Base-by-base conservation (phyloP, 768 basidiomycete species). In the Podaxis sp. region DNA sequence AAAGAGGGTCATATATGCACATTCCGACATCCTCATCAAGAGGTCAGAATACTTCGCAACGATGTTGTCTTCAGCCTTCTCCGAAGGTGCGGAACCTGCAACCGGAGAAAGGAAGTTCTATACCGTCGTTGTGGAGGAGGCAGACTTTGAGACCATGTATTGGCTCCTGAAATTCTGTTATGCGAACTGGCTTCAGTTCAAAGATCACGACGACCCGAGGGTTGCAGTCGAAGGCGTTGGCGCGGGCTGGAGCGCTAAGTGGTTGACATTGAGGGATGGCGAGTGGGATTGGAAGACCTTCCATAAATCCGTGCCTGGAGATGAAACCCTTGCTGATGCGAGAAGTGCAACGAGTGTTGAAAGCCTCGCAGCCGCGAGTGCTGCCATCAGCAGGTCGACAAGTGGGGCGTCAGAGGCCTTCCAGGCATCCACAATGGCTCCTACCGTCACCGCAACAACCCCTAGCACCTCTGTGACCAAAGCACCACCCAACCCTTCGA, bases 21-120 rank as follows among this genome's bases (percentile, higher is more conserved):
- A 92, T 68, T 87, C 87, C 5, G 89, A 90, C 65, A 89, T 93
- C 55, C 79, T 92, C 21, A 84, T 74, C 51, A 79, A 82, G 10
- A 77, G 90, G n/a, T 89, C 89, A 13, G 90, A 91, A 62, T 92
- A 91, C 67, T 91, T 91, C 65, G 79, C 84, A 4, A 89, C 87
- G 0, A 88, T 91, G 82, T 78, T 92, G 10, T 74, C 81, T 21
- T 89, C 88, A 0, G 78, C 85, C 0, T 93, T 91, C 66, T 71
- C 83, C n/a, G 90, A 91, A 71, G 85, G 74, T 54, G 51, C 72
- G 1, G 65, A 74, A 25, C 50, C 72, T 35, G 35, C 70, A 7
- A 71, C 73, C 1, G 82, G 79, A 23, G 82, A 85, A 65, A 74
- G 86, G 61, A 84, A 87, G 66, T 64, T 85, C 0, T 82, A 85